Evolutionary conservation across 2,329 filamentous ascomycete species (phyloP).

Genomic region (Orbilia javanica): DNA sequence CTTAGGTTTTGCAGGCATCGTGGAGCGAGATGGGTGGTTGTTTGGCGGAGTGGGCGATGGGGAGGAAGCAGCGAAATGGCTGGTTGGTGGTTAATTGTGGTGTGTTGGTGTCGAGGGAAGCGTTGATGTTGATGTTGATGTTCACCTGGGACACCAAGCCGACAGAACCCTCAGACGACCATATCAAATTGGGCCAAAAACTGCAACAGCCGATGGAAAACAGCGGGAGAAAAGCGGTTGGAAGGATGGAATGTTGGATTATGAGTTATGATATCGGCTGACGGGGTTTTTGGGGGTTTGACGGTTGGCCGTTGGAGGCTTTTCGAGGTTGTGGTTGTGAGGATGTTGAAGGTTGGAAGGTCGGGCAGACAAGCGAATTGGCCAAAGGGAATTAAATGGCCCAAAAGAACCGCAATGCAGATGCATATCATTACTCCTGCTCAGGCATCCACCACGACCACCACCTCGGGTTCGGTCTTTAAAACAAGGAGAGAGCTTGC

Average conservation of each 20-base stretch:
- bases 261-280: neutral
- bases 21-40: neutral
- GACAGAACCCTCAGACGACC: conserved; percentile 17
- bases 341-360: neutral
- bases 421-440: neutral
- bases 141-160: conserved; percentile 10
- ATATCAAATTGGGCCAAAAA: conserved; percentile 8
- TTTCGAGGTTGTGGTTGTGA: neutral
- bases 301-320: neutral
- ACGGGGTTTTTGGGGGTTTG: neutral
- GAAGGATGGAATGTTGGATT: conserved; percentile 5
- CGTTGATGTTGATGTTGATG: conserved; percentile 11
- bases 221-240: neutral
- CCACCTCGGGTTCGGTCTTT: neutral
- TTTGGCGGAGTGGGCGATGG: conserved; percentile 9
- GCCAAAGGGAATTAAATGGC: neutral
- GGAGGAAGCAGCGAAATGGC: neutral
- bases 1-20: conserved; percentile 54
- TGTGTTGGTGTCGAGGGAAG: conserved; percentile 30
- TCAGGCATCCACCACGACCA: neutral
- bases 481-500: too few relatives aligned
- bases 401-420: neutral
- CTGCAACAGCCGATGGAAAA: neutral
- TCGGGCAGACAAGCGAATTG: neutral
- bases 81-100: conserved; percentile 1